Base-by-base conservation (phyloP, 2,329 filamentous ascomycete species). In the Colletotrichum lentis region DNA sequence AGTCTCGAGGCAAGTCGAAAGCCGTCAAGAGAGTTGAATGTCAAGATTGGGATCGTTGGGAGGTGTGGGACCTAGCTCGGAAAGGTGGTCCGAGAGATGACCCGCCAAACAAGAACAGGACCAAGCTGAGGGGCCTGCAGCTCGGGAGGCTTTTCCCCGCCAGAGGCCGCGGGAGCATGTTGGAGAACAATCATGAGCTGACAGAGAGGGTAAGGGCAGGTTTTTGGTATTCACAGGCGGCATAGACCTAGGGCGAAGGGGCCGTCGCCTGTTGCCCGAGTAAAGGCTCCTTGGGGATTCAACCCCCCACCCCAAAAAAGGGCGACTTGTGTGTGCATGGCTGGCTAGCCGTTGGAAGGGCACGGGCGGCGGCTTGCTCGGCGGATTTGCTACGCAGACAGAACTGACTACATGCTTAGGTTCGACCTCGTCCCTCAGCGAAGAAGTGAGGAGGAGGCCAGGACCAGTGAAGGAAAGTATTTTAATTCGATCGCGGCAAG, bases 101-200 rank as follows among this genome's bases (percentile, higher is more conserved):
- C 59, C 64, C 64, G 64, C 64, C 62, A 57, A 67, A 67, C 59
- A 67, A 67, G 59, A 52, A 67, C 64, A 53, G 46, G 52, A 50
- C 31, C 24, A 31, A 49, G n/a, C 20, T 31, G 47, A 27, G 11
- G 49, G 22, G 49, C 24, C 52, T 53, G 58, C 64, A 62, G 24
- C 52, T 67, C 64, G 64, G 64, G 64, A 27, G 35, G 18, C 39
- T 52, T 67, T 67, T 44, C 59, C 52, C 64, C 64, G 64, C 64
- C 47, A 24, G 20, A 46, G 44, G 18, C 27, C 8, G 14, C 8
- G 41, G 44, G 10, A 47, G 20, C 14, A 20, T 31, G 18, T 20
- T 44, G 27, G 54, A 14, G 12, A 56, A 27, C 22, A 55, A 62
- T 39, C 39, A 47, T 49, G 41, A 27, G 1, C 3, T 31, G 31